Conservation (phyloP, 495 filamentous ascomycete genomes). For the Lasiosphaeriaceae sp. region DNA sequence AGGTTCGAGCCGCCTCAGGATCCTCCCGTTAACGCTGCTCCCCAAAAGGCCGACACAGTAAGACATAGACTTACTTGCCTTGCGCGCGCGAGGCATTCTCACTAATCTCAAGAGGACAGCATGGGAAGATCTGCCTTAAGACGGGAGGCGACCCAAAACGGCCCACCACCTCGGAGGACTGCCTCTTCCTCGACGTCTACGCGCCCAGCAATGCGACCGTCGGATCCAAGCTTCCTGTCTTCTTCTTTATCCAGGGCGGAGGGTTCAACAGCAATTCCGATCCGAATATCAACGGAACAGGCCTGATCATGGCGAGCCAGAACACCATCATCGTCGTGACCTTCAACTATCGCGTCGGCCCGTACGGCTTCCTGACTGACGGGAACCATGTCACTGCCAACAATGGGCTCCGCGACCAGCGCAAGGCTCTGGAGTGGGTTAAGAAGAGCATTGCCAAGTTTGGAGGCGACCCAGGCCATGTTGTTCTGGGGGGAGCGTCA, state of each 20-base stretch:
- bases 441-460: constrained; percentile 60
- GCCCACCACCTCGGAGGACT: constrained; percentile 51
- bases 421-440: constrained; percentile 64
- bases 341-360: constrained; percentile 69
- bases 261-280: constrained; percentile 59
- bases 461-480: constrained; percentile 64
- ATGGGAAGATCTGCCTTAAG: constrained; percentile 48
- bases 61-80: too few relatives aligned
- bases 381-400: constrained; percentile 54
- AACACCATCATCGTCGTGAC: constrained; percentile 62
- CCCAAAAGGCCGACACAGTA: constrained; percentile 30
- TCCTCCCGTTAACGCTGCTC: constrained; percentile 18
- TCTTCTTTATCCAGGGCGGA: constrained; percentile 69
- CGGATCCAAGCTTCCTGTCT: constrained; percentile 55
- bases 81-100: constrained; percentile 19
- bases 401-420: constrained; percentile 67
- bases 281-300: constrained; percentile 58
- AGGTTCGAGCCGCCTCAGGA: constrained; percentile 35
- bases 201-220: constrained; percentile 52
- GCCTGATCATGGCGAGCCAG: constrained; percentile 53
- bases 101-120: constrained; percentile 11
- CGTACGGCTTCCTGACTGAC: constrained; percentile 65
- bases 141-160: constrained; percentile 32
- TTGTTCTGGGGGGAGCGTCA: constrained; percentile 63
- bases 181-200: constrained; percentile 67